These are phyloP conservation scores for Hirsutella minnesotensis DNA, from an alignment of 2,329 filamentous ascomycete genomes.

Conservation along the genomic window DNA sequence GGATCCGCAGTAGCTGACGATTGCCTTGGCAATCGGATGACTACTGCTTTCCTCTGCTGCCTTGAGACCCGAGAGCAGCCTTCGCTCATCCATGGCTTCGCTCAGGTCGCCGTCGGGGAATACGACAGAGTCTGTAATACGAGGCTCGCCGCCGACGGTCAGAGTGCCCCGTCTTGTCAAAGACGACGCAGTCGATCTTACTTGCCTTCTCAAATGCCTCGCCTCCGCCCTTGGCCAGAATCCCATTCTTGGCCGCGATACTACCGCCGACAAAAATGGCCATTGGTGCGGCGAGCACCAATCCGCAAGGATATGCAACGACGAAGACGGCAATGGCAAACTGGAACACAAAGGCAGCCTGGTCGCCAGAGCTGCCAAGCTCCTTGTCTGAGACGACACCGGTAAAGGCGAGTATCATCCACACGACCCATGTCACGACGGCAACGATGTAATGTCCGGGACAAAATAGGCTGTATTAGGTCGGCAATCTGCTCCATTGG, in stretches of 20 bases:
- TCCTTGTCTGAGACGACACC: conserved; percentile 45
- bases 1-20: conserved; percentile 48
- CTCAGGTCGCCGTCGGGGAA: conserved; percentile 18
- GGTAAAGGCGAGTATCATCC: conserved; percentile 53
- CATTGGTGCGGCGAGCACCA: conserved; percentile 76
- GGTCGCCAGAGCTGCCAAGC: conserved; percentile 47
- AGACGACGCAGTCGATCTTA: conserved; percentile 65
- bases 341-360: conserved; percentile 62
- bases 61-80: conserved; percentile 42
- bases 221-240: conserved; percentile 73
- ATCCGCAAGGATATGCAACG: conserved; percentile 73
- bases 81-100: conserved; percentile 12
- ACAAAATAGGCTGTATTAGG: conserved; percentile 62
- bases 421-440: conserved; percentile 58
- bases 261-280: conserved; percentile 75
- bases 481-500: conserved; percentile 68
- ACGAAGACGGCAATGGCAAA: conserved; percentile 83
- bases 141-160: conserved; percentile 60
- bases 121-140: conserved; percentile 44
- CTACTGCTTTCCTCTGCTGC: conserved; percentile 59
- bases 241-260: conserved; percentile 71
- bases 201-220: conserved; percentile 81
- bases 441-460: conserved; percentile 60
- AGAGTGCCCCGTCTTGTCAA: conserved; percentile 85
- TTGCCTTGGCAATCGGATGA: conserved; percentile 62